Percentiles rank a stretch among this genome's conserved stretches.
Evolutionary conservation across 306 rosid species (phyloP).

Genomic region (Quercus mongolica): DNA sequence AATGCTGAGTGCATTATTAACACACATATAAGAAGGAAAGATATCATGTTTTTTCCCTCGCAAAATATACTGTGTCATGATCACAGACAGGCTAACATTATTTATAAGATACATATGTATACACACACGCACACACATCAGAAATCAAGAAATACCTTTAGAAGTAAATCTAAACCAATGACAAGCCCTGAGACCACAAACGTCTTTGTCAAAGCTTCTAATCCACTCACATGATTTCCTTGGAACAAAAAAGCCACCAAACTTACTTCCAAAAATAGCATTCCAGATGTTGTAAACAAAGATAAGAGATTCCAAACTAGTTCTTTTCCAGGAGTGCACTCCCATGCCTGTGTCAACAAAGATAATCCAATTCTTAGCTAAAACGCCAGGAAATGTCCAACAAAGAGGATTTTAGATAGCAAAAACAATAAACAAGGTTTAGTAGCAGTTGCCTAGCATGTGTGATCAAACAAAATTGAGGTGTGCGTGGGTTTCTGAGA

Average conservation of each 20-base stretch:
- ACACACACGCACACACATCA: no score
- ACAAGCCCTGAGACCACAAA: conserved; percentile 76
- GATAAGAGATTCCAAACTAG: conserved; percentile 73
- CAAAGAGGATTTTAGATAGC: neutral
- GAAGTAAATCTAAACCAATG: conserved; percentile 73
- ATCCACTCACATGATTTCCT: conserved; percentile 72
- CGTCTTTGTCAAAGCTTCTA: conserved; percentile 74
- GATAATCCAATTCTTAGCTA: conserved; percentile 19
- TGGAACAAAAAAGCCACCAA: conserved; percentile 92
- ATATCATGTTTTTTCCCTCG: neutral
- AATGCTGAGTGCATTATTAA: neutral
- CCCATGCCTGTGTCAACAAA: conserved; percentile 63
- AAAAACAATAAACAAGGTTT: neutral
- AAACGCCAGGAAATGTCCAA: neutral
- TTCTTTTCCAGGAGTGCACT: conserved; percentile 74
- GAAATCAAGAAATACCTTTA: conserved; percentile 56
- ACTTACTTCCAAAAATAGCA: conserved; percentile 97
- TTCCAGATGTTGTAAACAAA: conserved; percentile 80
- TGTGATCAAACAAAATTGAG: neutral
- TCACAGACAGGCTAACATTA: neutral
- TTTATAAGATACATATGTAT: neutral
- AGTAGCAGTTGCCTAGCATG: neutral
- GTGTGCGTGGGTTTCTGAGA: neutral
- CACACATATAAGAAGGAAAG: neutral
- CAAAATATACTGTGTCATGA: neutral